Evolutionary conservation across 768 basidiomycete species (phyloP), one percentile per base, ranked within the genome.

Genomic region (Hypholoma fasciculare): DNA sequence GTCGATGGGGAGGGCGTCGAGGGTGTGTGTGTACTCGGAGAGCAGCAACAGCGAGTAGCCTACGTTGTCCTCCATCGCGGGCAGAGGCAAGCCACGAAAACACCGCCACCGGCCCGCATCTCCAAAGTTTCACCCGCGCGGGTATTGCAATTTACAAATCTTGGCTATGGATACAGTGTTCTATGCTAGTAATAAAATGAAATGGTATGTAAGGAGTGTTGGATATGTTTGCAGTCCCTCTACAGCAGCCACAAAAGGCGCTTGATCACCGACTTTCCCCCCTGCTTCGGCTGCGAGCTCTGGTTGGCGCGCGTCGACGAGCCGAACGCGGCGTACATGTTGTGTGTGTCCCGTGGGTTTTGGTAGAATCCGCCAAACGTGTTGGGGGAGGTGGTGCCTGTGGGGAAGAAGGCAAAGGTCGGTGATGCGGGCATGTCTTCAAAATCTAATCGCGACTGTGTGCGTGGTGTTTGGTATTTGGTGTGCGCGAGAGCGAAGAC

Each of bases 1-100:
- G 74, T 97, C 94, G 61, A 91, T 82, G 58, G 96, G 96, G 56
- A 98, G 85, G 19, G 94, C 84, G 77, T 97, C 96, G 72, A 98
- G 89, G 26, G 90, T 88, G 73, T 98, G 94, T 14, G 87, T 88
- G 77, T 93, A 94, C 71, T 95, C 92, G 57, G 83, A 79, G 65
- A 94, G 84, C 58, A 92, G 79, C 42, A 84, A 70, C 61, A 92
- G 83, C 7, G 88, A 78, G 74, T 88, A 85, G 23, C 86, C 81
- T 2, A 83, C 73, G 59, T 57, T 64, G 61, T 64, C 57, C 47
- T 59, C 62, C 44, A 61, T 49, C 49, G 64, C 61, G 59, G 57
- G 38, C 7, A 34, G 43, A 27, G 19, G 8, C 37, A 50, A 38
- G 19, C 56, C 58, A 38, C 48, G 26, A 49, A 56, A 49, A 55